A percentile compares a stretch with the other conserved stretches of the same genome.
Conservation (phyloP, 345 rosid species). For the Populus deltoides region DNA sequence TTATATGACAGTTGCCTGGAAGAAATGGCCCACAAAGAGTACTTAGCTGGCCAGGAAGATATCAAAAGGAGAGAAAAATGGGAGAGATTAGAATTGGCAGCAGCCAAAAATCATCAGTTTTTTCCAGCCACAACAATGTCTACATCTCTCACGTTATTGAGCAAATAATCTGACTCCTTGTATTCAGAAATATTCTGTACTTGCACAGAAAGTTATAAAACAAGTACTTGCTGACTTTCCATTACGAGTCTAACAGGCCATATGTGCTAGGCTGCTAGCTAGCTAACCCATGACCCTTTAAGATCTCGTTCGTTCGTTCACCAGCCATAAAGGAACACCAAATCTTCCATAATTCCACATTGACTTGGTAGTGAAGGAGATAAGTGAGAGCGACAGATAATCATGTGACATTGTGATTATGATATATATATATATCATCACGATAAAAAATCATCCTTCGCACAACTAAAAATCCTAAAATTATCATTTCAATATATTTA, state of each 20-base stretch:
- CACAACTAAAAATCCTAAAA: too few species aligned
- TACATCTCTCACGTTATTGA: slow-evolving; percentile 25
- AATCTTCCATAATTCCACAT: background rate
- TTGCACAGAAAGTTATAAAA: background rate
- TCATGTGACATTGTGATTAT: too few species aligned
- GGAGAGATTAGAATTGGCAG: slow-evolving; percentile 46
- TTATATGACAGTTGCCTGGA: slow-evolving; percentile 36
- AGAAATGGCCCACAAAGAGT: slow-evolving; percentile 28
- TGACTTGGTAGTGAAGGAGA: background rate
- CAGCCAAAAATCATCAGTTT: slow-evolving; percentile 30
- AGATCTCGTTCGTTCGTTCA: background rate
- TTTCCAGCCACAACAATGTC: slow-evolving; percentile 13
- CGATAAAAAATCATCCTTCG: too few species aligned
- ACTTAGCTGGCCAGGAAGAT: slow-evolving; percentile 29
- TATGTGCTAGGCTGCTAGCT: background rate
- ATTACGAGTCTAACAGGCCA: background rate
- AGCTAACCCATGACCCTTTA: too few species aligned
- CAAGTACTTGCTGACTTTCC: background rate
- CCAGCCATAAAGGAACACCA: background rate
- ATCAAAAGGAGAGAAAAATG: slow-evolving; percentile 43
- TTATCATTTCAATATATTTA: too few species aligned
- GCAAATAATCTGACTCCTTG: background rate
- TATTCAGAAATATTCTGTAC: background rate
- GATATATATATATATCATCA: too few species aligned
- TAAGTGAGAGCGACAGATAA: background rate